phyloP scores from a whole-genome alignment of 2,329 filamentous ascomycete species.

The Xylaria sp. region DNA sequence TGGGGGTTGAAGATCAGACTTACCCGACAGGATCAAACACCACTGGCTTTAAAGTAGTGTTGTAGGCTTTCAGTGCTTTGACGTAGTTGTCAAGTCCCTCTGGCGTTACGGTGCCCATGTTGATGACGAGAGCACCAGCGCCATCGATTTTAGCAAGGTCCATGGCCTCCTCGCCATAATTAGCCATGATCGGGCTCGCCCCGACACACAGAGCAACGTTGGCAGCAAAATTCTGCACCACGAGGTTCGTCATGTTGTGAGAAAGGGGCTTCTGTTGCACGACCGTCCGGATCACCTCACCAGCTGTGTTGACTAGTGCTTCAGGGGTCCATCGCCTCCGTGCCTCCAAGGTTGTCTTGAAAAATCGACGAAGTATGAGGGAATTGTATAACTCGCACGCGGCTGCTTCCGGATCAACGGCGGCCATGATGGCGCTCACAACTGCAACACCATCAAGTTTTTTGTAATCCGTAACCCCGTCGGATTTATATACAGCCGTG shows the following conservation, averaged over 20 bases:
- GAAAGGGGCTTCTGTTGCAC: conserved; percentile 63
- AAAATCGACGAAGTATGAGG: conserved; percentile 39
- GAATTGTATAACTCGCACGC: conserved; percentile 54
- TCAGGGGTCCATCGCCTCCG: conserved; percentile 17
- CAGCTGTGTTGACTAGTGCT: conserved; percentile 30
- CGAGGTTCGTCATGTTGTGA: conserved; percentile 96
- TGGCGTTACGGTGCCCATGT: conserved; percentile 87
- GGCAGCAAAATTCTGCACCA: conserved; percentile 91
- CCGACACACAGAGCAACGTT: conserved; percentile 83
- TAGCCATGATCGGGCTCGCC: conserved; percentile 90
- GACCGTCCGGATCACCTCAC: conserved; percentile 54
- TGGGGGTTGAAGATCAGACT: conserved; percentile 23
- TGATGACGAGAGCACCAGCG: conserved; percentile 76
- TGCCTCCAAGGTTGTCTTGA: conserved; percentile 4
- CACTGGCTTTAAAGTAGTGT: conserved; percentile 66
- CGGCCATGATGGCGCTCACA: conserved; percentile 81
- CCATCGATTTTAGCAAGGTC: conserved; percentile 76
- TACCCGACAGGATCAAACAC: conserved; percentile 85
- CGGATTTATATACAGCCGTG: conserved; percentile 43
- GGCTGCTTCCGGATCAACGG: conserved; percentile 59
- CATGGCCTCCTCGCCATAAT: conserved; percentile 72
- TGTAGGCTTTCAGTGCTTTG: conserved; percentile 75
- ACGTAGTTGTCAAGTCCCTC: conserved; percentile 67
- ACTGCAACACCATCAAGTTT: conserved; percentile 74
- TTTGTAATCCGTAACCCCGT: neutral